phyloP scores from a whole-genome alignment of 2,329 filamentous ascomycete genomes.

The Botryotinia narcissicola region DNA sequence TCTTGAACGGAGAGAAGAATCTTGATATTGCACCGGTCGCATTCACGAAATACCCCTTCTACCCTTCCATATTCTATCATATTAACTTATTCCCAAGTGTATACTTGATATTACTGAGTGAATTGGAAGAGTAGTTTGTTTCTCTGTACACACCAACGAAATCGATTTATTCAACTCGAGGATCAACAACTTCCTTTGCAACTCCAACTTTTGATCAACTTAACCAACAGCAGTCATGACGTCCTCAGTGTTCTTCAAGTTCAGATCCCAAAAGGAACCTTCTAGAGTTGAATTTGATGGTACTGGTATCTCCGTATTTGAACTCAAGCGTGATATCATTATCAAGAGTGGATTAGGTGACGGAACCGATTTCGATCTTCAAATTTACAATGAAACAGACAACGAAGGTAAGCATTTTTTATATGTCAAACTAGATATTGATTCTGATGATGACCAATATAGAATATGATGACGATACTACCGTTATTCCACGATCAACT shows the following conservation, averaged over 20 bases:
- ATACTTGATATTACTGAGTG: slow-evolving; percentile 30
- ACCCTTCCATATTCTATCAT: slow-evolving; percentile 28
- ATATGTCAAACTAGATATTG: slow-evolving; percentile 8
- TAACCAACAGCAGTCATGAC: slow-evolving; percentile 35
- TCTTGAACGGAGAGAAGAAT: slow-evolving; percentile 38
- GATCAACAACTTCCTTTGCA: slow-evolving; percentile 22
- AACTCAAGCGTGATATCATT: slow-evolving; percentile 98
- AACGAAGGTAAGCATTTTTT: slow-evolving; percentile 70
- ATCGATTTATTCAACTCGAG: slow-evolving; percentile 15
- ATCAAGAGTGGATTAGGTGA: slow-evolving; percentile 89
- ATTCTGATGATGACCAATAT: slow-evolving; percentile 41
- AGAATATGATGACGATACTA: slow-evolving; percentile 98
- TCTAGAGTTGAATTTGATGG: slow-evolving; percentile 95
- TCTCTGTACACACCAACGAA: slow-evolving; percentile 23
- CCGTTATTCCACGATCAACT: slow-evolving; percentile 93
- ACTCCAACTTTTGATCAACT: slow-evolving; percentile 21
- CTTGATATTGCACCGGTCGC: slow-evolving; percentile 38
- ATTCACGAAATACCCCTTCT: slow-evolving; percentile 32
- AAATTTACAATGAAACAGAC: slow-evolving; percentile 89
- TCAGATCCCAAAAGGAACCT: slow-evolving; percentile 97
- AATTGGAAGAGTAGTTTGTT: slow-evolving; percentile 28
- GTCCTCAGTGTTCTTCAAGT: slow-evolving; percentile 98
- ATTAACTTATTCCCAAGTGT: slow-evolving; percentile 32
- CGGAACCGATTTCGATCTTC: slow-evolving; percentile 92
- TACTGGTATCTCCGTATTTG: slow-evolving; percentile 96